phyloP scores from a whole-genome alignment of 805 yeast species.

The Candida nanaspora region DNA sequence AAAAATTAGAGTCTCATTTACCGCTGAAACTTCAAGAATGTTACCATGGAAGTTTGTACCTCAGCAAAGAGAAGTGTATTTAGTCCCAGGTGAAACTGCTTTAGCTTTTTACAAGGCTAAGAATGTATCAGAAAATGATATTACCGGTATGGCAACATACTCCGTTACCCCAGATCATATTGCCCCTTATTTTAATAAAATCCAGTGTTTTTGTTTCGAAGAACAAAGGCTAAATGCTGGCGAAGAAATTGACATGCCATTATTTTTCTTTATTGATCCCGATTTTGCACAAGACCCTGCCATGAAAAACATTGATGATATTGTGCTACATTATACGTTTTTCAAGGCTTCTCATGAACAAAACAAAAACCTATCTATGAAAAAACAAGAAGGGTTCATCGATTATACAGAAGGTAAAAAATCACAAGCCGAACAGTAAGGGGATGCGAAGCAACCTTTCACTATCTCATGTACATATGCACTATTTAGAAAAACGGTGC shows the following conservation, averaged over 20 bases:
- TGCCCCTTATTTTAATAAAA: conserved; percentile 93
- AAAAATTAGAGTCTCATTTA: conserved; percentile 76
- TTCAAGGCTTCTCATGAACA: conserved; percentile 49
- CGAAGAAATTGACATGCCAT: conserved; percentile 98
- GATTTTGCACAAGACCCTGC: conserved; percentile 90
- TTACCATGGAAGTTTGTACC: conserved; percentile 95
- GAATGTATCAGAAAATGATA: conserved; percentile 78
- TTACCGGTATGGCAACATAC: conserved; percentile 98
- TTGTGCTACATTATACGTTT: conserved; percentile 87
- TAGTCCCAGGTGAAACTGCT: conserved; percentile 97
- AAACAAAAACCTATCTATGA: conserved; percentile 1
- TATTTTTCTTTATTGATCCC: conserved; percentile 94
- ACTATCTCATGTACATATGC: background rate
- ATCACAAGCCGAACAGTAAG: background rate
- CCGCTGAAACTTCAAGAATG: conserved; percentile 84
- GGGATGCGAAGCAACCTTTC: background rate
- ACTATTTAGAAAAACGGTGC: too few species aligned
- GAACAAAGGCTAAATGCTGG: conserved; percentile 92
- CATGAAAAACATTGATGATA: conserved; percentile 85
- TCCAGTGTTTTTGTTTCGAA: conserved; percentile 97
- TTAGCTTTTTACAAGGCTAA: conserved; percentile 91
- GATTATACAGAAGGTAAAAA: background rate
- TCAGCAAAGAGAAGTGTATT: conserved; percentile 85
- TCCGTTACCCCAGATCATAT: conserved; percentile 95
- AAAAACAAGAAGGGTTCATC: conserved; percentile 1